Conservation (phyloP, 768 basidiomycete species). For the Tulasnella sp. region DNA sequence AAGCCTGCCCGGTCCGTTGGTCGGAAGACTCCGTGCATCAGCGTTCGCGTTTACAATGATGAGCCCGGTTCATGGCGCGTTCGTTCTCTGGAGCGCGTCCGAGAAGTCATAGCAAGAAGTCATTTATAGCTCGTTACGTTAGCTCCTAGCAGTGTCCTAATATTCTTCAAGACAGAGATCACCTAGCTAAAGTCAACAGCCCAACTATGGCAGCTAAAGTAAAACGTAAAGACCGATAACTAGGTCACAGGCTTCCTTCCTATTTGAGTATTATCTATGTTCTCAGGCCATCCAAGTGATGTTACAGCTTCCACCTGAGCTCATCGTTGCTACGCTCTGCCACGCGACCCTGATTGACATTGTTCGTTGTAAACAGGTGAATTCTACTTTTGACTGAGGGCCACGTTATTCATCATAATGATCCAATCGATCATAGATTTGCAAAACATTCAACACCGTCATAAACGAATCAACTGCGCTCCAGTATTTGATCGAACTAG, state of each 20-base stretch:
- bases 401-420: no score
- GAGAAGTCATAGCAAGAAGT: conserved; percentile 59
- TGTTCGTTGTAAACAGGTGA: no score
- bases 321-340: no score
- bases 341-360: no score
- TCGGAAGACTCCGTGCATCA: conserved; percentile 82
- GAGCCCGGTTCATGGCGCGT: conserved; percentile 59
- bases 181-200: conserved; percentile 42
- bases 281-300: no score
- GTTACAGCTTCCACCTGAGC: no score
- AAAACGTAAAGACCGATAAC: no score
- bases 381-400: no score
- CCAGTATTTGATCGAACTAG: neutral
- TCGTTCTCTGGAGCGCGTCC: conserved; percentile 61
- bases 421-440: neutral
- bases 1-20: conserved; percentile 63
- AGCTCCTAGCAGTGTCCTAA: conserved; percentile 88
- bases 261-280: no score
- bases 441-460: neutral
- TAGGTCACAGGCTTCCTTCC: no score
- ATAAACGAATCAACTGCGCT: neutral
- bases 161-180: conserved; percentile 83
- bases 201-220: no score
- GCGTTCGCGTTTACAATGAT: conserved; percentile 73
- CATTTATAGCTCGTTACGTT: conserved; percentile 88